Conservation (phyloP, 1,284 basidiomycete species). For the Prillingera fragicola region DNA sequence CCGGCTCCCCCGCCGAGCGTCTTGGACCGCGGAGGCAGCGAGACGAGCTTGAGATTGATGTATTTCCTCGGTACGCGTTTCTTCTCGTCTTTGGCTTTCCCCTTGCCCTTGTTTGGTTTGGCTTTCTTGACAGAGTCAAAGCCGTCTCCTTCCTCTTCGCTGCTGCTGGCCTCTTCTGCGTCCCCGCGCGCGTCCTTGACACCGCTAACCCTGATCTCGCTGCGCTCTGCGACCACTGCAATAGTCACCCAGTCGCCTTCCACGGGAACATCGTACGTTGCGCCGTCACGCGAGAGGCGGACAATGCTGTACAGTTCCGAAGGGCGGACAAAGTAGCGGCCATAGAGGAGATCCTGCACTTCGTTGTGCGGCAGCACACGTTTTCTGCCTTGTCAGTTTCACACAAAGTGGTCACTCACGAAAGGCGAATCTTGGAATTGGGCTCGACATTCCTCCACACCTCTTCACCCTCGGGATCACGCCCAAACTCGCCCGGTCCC, state of each 20-base stretch:
- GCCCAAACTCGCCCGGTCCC: constrained; percentile 62
- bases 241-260: constrained; percentile 86
- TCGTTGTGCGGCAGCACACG: constrained; percentile 68
- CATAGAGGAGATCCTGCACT: constrained; percentile 73
- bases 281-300: constrained; percentile 67
- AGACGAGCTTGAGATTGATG: constrained; percentile 71
- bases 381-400: constrained; percentile 53
- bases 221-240: constrained; percentile 80
- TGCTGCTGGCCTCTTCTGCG: constrained; percentile 18
- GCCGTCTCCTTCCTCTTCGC: constrained; percentile 8
- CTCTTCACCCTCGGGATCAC: constrained; percentile 40
- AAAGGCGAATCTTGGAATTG: constrained; percentile 77
- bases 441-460: constrained; percentile 73
- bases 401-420: constrained; percentile 53
- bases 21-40: constrained; percentile 61
- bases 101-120: constrained; percentile 1
- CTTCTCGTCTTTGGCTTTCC: constrained; percentile 15
- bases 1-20: constrained; percentile 51
- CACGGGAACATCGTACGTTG: constrained; percentile 83
- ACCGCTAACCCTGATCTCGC: constrained; percentile 54
- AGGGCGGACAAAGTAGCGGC: constrained; percentile 79
- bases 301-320: constrained; percentile 80
- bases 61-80: constrained; percentile 55
- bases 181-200: constrained; percentile 20
- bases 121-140: constrained; percentile 5